A percentile compares a stretch with the other conserved stretches of the same genome.
phyloP scores from a whole-genome alignment of 257 asterid genomes.

The Knoxia roxburghii region DNA sequence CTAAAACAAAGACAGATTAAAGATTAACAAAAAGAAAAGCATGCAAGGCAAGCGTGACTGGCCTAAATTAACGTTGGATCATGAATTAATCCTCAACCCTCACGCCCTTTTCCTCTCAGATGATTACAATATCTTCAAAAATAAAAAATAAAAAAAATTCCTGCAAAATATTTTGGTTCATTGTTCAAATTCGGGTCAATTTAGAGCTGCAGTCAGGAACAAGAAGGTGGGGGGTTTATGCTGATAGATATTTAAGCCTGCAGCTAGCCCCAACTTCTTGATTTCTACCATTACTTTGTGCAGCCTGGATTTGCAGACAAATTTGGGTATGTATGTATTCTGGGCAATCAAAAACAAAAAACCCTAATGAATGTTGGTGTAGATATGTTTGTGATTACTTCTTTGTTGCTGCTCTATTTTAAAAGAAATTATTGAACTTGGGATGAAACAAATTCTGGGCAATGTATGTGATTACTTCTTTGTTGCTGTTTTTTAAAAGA shows the following conservation, averaged over 20 bases:
- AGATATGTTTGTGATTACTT: too few species aligned
- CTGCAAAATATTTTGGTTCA: background rate
- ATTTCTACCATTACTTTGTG: background rate
- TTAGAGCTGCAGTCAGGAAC: constrained; percentile 2
- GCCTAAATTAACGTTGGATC: constrained; percentile 25
- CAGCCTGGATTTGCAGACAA: background rate
- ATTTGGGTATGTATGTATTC: too few species aligned
- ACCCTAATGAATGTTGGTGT: too few species aligned
- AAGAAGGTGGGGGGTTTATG: constrained; percentile 2
- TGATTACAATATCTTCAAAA: background rate
- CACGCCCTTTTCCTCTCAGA: background rate
- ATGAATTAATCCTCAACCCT: background rate
- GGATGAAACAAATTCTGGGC: too few species aligned
- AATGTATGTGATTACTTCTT: too few species aligned
- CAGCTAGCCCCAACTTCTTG: constrained; percentile 2
- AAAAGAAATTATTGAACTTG: too few species aligned
- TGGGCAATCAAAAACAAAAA: too few species aligned
- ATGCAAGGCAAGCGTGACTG: background rate
- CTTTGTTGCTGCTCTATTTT: too few species aligned
- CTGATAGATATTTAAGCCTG: background rate
- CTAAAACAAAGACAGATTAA: too few species aligned
- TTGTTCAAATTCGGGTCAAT: background rate
- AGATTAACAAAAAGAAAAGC: too few species aligned
- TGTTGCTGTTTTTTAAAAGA: too few species aligned
- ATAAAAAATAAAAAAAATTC: too few species aligned